Conservation (phyloP, 495 filamentous ascomycete species). For the Cercophora newfieldiana region DNA sequence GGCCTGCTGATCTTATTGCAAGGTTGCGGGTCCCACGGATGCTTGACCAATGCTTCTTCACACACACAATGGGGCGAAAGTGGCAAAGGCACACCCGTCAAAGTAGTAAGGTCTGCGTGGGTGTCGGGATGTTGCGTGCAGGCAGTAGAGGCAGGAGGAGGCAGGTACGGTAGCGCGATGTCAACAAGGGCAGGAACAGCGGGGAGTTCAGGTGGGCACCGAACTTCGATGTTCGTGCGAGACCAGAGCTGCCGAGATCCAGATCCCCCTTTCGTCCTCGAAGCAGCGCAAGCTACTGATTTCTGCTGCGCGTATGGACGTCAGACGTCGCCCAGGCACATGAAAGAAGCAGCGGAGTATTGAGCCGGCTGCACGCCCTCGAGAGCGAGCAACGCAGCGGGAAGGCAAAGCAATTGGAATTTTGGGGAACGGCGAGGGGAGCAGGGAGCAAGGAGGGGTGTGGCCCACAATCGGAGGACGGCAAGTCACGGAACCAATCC, state of each 20-base stretch:
- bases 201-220: background rate
- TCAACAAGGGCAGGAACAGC: background rate
- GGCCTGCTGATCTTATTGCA: slow-evolving; percentile 15
- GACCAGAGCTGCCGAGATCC: background rate
- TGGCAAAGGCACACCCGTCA: slow-evolving; percentile 5
- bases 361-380: slow-evolving; percentile 2
- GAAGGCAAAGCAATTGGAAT: background rate
- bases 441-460: background rate
- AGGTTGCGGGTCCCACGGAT: slow-evolving; percentile 10
- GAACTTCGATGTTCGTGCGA: background rate
- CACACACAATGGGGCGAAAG: slow-evolving; percentile 14
- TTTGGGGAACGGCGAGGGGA: background rate
- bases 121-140: background rate
- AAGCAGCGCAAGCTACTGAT: background rate
- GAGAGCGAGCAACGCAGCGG: background rate
- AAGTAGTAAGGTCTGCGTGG: background rate
- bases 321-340: background rate
- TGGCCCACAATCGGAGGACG: background rate
- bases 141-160: too few species aligned
- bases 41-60: background rate
- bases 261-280: background rate
- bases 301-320: background rate
- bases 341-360: background rate
- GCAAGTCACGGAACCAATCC: slow-evolving; percentile 14
- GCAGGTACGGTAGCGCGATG: background rate